Evolutionary conservation across 2,329 filamentous ascomycete genomes (phyloP), one percentile per base, ranked within the genome.

Genomic region (Fusarium nygamai): DNA sequence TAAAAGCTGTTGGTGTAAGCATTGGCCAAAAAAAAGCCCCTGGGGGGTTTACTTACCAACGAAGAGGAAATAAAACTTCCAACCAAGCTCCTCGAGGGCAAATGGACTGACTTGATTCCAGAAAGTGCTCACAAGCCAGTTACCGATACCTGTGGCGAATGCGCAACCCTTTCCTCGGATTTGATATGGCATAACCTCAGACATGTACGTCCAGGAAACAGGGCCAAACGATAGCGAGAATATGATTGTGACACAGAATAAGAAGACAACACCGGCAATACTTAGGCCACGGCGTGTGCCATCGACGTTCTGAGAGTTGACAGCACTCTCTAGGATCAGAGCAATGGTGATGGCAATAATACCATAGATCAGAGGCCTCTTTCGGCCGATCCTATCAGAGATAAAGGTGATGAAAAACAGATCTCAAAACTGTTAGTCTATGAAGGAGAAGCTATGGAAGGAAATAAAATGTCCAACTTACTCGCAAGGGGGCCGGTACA

Each of bases 311-410:
- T 86, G 85, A 19, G 85, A 86, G 73, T 88, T 89, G 63, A 91
- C 82, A 6, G 83, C 85, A 2, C 86, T 88, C 78, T 91, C 89
- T 73, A 88, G 88, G 72, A 90, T 85, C 1, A 92, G 81, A 0
- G 88, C 88, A 50, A 90, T 81, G 16, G 86, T 87, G 50, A 91
- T 91, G 17, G 83, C 88, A 5, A 87, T 79, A 48, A 88, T 88
- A 48, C 91, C 91, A 72, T 92, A 87, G 31, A 93, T 82, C 87
- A 94, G 92, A 62, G 93, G 86, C 72, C 86, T 86, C 16, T 91
- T 86, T 48, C 92, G 88, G 14, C 90, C 90, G 13, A 90, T 87
- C 13, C 86, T 86, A 79, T 91, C 89, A 58, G 91, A 87, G 43
- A 91, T 84, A 78, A 89, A 88, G 22, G 84, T 82, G 34, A 85